Evolutionary conservation across 768 basidiomycete genomes (phyloP).

Genomic region (Rhodotorula babjevae): DNA sequence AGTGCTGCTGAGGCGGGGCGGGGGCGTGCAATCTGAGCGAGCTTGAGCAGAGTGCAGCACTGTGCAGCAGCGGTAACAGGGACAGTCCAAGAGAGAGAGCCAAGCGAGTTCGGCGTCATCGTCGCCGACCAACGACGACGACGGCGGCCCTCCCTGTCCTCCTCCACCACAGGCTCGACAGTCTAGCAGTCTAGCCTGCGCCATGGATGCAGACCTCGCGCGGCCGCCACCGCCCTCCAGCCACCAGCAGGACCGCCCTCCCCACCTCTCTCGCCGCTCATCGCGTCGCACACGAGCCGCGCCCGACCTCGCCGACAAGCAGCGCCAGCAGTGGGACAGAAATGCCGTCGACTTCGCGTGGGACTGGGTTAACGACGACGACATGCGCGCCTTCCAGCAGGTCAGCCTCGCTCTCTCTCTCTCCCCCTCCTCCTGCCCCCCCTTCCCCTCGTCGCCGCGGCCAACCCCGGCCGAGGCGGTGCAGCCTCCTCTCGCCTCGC

Average conservation of each 20-base stretch:
- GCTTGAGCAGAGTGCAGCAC: background rate
- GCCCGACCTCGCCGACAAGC: no score
- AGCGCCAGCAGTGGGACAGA: conserved; percentile 11
- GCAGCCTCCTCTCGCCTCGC: background rate
- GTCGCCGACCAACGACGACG: no score
- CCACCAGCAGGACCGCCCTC: background rate
- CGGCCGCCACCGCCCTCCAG: no score
- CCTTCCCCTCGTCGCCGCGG: no score
- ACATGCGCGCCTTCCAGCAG: conserved; percentile 22
- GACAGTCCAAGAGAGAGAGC: no score
- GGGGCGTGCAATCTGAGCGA: background rate
- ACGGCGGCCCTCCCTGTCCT: no score
- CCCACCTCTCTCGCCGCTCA: background rate
- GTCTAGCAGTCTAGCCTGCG: no score
- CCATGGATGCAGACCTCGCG: background rate
- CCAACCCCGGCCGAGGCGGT: background rate
- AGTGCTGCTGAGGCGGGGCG: background rate
- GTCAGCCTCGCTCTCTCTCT: background rate
- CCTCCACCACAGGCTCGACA: no score
- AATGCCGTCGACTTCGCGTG: conserved; percentile 18
- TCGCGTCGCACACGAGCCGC: no score
- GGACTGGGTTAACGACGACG: conserved; percentile 31
- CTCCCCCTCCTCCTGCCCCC: no score
- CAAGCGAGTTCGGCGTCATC: no score
- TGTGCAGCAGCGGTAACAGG: no score